Evolutionary conservation across 1,284 basidiomycete species (phyloP), one percentile per base, ranked within the genome.

Genomic region (Puccinia polysora): DNA sequence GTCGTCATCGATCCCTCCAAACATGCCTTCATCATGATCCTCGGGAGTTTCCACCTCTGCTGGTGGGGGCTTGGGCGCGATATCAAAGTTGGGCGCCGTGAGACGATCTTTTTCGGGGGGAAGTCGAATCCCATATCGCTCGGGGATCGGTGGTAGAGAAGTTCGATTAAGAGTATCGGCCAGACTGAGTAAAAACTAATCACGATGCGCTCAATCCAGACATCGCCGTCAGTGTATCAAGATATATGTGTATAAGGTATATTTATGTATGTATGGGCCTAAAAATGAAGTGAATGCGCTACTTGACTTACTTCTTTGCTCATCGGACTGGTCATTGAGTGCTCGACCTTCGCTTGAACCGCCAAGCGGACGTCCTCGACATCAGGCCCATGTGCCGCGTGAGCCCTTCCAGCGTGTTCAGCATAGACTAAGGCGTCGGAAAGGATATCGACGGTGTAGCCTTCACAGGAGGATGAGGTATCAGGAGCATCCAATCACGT

Each of bases 231-330:
- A 58, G 20, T 36, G 18, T 38, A 47, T 30, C 25, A 68, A 65
- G n/a, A 20, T 52, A 10, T 32, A 45, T 52, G 10, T 47, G 40
- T 45, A 67, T 34, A 49, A 20, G 62, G 49, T 30, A n/a, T 34
- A 34, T n/a, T 56, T 18, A 12, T 7, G 62, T n/a, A n/a, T n/a
- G n/a, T n/a, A n/a, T n/a, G n/a, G n/a, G n/a, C n/a, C n/a, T n/a
- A n/a, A n/a, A n/a, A n/a, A n/a, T n/a, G n/a, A n/a, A n/a, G n/a
- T n/a, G n/a, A n/a, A n/a, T n/a, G n/a, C n/a, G n/a, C n/a, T n/a
- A n/a, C n/a, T n/a, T n/a, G n/a, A n/a, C 84, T 77, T 76, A 96
- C 95, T 85, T 97, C 96, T 81, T 97, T 92, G 0, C 94, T 92
- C 23, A 96, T 88, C 14, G 91, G 85, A 32, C 91, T 90, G 34